A percentile compares a stretch with the other conserved stretches of the same genome.
Conservation (phyloP, 306 rosid species). For the Mimosa pudica region DNA sequence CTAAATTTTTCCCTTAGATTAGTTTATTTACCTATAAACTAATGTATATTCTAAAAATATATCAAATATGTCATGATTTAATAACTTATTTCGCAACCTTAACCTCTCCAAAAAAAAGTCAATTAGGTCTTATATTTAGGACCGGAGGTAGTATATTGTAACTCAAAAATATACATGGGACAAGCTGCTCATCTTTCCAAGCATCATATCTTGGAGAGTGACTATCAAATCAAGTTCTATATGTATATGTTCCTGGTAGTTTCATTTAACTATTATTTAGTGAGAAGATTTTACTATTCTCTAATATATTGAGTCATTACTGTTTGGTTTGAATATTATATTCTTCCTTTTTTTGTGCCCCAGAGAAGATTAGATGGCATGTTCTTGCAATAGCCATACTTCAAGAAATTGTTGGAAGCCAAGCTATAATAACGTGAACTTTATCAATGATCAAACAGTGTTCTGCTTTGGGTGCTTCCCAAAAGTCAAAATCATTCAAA, state of each 20-base stretch:
- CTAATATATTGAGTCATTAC: neutral
- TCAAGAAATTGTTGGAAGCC: slow-evolving; percentile 97
- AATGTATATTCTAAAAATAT: no score
- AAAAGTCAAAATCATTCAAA: slow-evolving; percentile 81
- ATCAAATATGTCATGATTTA: no score
- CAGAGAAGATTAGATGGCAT: slow-evolving; percentile 87
- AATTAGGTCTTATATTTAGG: no score
- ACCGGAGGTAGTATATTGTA: no score
- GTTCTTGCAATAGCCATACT: slow-evolving; percentile 92
- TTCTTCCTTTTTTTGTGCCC: neutral
- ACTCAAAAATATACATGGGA: slow-evolving; percentile 97
- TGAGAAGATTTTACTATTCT: neutral
- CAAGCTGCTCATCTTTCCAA: slow-evolving; percentile 97
- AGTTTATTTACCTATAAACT: no score
- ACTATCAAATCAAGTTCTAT: slow-evolving; percentile 81
- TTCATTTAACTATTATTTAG: slow-evolving; percentile 23
- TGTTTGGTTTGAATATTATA: slow-evolving; percentile 32
- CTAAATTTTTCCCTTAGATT: no score
- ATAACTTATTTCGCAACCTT: no score
- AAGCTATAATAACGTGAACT: slow-evolving; percentile 92
- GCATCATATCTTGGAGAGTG: slow-evolving; percentile 64
- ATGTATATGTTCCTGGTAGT: slow-evolving; percentile 94
- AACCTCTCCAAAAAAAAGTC: no score
- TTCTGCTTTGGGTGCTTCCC: slow-evolving; percentile 91
- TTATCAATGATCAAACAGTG: slow-evolving; percentile 96